Base-by-base conservation (phyloP, 2,329 filamentous ascomycete genomes). In the Fusarium devonianum region DNA sequence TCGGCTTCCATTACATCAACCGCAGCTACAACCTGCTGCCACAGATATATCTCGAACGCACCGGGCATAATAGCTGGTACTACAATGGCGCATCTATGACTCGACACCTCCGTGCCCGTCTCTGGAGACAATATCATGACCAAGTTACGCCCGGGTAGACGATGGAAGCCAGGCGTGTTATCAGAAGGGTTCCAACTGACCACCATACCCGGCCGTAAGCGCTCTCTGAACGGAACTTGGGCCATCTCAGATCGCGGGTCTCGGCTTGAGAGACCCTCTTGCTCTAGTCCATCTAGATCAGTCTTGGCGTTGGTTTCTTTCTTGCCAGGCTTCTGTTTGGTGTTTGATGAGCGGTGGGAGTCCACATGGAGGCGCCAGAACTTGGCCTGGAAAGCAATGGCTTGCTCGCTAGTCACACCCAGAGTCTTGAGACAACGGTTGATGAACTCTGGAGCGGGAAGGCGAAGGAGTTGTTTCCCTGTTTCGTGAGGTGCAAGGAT, bases 361-460 rank as follows among this genome's bases (percentile, higher is more conserved):
- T 78, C 74, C 8, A 76, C 60, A 34, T 77, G 74, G 28, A 75
- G 47, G 13, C 66, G 63, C 75, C 75, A 78, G 1, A 78, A 60
- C 48, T 77, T 78, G 16, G 64, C 51, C 11, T 71, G 69, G 39
- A 78, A 75, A 4, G 73, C 72, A 3, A 63, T 66, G 9, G 76
- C 75, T 39, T 77, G 73, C 35, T 77, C 69, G 0, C 46, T 25
- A 0, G 60, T 69, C 4, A 75, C 69, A 0, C 63, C 68, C 0
- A 63, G 58, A 4, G 70, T 74, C 49, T 73, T 69, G 35, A 73
- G 64, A 47, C 74, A 77, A 1, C 75, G 73, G 9, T 61, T 58
- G 21, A 74, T 64, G 25, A 78, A 76, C 28, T 77, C 74, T 3
- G 65, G 63, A 14, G 56, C 52, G 0, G 73, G 69, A 1, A 78